Conservation (phyloP, 352 stramenopile genomes). For the Globisporangium paroecandrum region DNA sequence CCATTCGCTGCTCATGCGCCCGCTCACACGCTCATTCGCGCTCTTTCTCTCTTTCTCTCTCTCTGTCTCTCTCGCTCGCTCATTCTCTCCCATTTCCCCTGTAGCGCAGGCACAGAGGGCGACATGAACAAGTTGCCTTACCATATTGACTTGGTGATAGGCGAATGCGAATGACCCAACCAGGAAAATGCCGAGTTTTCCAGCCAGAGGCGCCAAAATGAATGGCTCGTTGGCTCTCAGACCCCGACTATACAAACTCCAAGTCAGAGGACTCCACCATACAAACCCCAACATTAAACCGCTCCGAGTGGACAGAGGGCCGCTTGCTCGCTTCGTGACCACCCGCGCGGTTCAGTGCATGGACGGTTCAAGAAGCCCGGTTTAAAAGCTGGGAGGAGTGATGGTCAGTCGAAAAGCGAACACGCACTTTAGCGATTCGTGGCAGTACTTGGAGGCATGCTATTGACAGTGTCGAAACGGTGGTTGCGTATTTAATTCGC, state of each 20-base stretch:
- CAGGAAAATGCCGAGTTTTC: constrained; percentile 25
- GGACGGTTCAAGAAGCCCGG: background rate
- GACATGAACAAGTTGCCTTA: constrained; percentile 37
- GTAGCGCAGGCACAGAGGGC: background rate
- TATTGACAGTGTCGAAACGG: background rate
- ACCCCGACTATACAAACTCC: constrained; percentile 37
- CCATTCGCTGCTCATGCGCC: background rate
- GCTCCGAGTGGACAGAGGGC: constrained; percentile 4
- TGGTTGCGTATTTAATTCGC: background rate
- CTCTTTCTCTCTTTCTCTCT: background rate
- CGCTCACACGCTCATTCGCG: background rate
- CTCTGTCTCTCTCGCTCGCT: background rate
- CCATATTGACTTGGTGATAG: constrained; percentile 89
- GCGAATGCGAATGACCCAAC: constrained; percentile 77
- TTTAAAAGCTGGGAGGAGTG: background rate
- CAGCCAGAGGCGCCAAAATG: constrained; percentile 47
- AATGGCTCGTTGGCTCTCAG: constrained; percentile 76
- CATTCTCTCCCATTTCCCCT: background rate
- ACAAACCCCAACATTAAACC: constrained; percentile 32
- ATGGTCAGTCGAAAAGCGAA: background rate
- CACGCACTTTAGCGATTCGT: background rate
- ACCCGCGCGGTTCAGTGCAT: background rate
- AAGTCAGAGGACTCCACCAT: constrained; percentile 23
- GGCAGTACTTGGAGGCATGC: background rate
- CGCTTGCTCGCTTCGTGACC: background rate